A percentile compares a stretch with the other conserved stretches of the same genome.
These are phyloP conservation scores for Purshia tridentata DNA, from an alignment of 306 rosid species.

Conservation along the genomic window DNA sequence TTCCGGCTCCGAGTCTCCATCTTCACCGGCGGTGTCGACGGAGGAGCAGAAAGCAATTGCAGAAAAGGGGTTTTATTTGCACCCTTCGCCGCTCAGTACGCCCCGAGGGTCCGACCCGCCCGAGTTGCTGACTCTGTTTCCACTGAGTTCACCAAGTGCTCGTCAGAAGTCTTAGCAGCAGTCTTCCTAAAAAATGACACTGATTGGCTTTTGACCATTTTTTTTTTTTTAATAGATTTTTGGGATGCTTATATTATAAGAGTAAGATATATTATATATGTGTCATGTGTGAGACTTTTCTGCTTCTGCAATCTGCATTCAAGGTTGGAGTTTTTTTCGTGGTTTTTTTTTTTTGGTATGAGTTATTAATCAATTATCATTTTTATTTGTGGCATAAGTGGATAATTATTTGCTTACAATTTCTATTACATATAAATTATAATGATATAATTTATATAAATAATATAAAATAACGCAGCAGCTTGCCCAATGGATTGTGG, in stretches of 20 bases:
- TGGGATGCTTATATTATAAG: neutral
- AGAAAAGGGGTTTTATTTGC: constrained; percentile 38
- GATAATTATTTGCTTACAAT: too few species aligned
- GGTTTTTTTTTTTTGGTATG: neutral
- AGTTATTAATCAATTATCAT: too few species aligned
- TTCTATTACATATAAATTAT: too few species aligned
- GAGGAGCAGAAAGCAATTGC: constrained; percentile 38
- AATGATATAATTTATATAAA: too few species aligned
- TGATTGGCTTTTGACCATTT: neutral
- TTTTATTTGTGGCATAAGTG: too few species aligned
- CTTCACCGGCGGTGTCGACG: constrained; percentile 23
- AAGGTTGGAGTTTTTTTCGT: neutral
- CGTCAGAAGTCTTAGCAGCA: neutral
- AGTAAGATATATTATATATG: neutral
- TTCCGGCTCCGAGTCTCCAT: constrained; percentile 33
- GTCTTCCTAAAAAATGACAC: neutral
- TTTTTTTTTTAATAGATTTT: neutral
- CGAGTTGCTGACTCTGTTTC: constrained; percentile 44
- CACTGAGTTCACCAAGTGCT: constrained; percentile 37
- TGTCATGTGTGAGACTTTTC: neutral
- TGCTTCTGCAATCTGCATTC: neutral
- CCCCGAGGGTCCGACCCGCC: constrained; percentile 45
- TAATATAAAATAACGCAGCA: too few species aligned
- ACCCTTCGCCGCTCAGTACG: constrained; percentile 43
- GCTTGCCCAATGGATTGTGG: too few species aligned